Percentiles rank a stretch among this genome's conserved stretches.
Conservation (phyloP, 129 eudicot species). For the Flaveria ramosissima region DNA sequence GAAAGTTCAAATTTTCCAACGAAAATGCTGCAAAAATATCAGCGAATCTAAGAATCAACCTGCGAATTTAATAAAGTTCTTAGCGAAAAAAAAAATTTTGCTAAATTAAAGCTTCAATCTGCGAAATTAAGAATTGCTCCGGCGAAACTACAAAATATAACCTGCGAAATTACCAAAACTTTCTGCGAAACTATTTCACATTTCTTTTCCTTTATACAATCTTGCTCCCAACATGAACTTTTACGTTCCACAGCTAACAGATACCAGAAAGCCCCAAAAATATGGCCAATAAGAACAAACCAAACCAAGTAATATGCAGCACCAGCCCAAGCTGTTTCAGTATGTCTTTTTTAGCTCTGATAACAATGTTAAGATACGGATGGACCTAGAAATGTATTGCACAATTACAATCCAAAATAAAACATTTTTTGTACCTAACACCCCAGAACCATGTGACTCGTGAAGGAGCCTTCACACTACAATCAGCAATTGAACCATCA, state of each 20-base stretch:
- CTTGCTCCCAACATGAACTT: conserved; percentile 75
- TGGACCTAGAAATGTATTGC: conserved; percentile 78
- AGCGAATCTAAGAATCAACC: no score
- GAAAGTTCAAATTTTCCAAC: no score
- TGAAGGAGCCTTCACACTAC: conserved; percentile 80
- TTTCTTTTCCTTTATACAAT: conserved; percentile 48
- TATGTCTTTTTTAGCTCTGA: conserved; percentile 86
- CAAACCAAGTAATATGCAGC: conserved; percentile 87
- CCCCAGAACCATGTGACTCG: conserved; percentile 59
- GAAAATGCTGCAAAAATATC: no score
- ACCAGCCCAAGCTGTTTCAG: conserved; percentile 97
- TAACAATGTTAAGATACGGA: conserved; percentile 66
- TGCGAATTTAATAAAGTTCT: no score
- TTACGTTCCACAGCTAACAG: conserved; percentile 81
- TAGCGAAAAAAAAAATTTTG: no score
- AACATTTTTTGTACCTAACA: conserved; percentile 68
- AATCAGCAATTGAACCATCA: conserved; percentile 47
- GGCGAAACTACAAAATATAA: no score
- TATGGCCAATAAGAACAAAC: conserved; percentile 90
- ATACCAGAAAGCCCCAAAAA: conserved; percentile 95
- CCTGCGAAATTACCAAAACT: no score
- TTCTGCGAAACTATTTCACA: conserved; percentile 55
- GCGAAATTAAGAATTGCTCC: no score
- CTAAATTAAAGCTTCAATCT: no score
- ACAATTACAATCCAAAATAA: conserved; percentile 57